Evolutionary conservation across 2,329 filamentous ascomycete species (phyloP), one percentile per base, ranked within the genome.

Genomic region (Neofusicoccum ribis): DNA sequence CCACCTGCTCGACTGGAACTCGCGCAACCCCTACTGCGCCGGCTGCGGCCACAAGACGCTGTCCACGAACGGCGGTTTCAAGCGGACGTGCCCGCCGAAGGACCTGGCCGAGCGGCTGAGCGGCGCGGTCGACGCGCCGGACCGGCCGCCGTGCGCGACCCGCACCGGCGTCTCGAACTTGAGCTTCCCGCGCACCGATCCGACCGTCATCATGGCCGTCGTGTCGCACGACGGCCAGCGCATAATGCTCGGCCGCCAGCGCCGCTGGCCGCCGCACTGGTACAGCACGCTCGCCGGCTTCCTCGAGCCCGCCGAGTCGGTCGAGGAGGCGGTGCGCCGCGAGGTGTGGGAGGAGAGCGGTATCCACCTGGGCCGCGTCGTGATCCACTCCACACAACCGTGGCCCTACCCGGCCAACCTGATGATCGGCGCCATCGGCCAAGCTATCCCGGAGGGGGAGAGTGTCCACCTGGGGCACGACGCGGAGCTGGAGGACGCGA

Each of bases 151-250:
- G 17, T 99, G 95, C 78, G 88, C 87, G 7, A 96, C 93, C 0
- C 87, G 95, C 63, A 90, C 88, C 44, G 93, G 92, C 31, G 81
- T 99, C 51, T 96, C 93, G 37, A 99, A 99, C 79, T 84, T 97
- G 62, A 90, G 86, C 73, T 98, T 97, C 83, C 94, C 94, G 2
- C 88, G 93, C 59, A 97, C 94, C 1, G 93, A 97, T 72, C 93
- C 93, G 0, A 96, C 92, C 34, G 93, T 98, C 76, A 99, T 99
- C 79, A 93, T 96, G 80, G 94, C 93, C 0, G 89, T 97, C 11
- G 86, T 98, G 37, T 96, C 91, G 62, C 84, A 89, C 59, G 91
- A 96, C 70, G 90, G 90, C 58, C 85, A 89, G 69, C 87, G 88
- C 67, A 80, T 97, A 44, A 86, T 99, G 7, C 89, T 99, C 0